phyloP scores from a whole-genome alignment of 306 rosid genomes.

The Lablab purpureus region DNA sequence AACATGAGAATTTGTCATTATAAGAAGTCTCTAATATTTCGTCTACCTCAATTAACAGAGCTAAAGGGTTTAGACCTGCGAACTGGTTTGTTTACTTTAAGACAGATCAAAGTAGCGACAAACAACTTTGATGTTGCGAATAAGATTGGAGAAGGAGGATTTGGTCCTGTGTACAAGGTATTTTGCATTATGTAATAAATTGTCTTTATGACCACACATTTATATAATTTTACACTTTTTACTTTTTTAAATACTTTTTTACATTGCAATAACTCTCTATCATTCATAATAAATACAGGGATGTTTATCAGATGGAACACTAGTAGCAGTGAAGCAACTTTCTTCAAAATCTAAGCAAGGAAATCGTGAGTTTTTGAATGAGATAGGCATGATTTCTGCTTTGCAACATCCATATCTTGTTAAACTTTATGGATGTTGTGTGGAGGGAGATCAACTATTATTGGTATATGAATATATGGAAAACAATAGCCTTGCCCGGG shows the following conservation, averaged over 20 bases:
- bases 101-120: conserved; percentile 69
- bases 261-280: not conserved
- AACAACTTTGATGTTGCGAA: conserved; percentile 59
- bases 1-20: not conserved
- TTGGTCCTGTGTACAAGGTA: conserved; percentile 77
- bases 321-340: conserved; percentile 66
- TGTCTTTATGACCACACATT: not conserved
- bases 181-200: not conserved
- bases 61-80: conserved; percentile 54
- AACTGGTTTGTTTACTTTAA: conserved; percentile 53
- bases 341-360: conserved; percentile 73
- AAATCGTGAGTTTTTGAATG: conserved; percentile 66
- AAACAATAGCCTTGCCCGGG: conserved; percentile 66
- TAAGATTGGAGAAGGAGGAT: conserved; percentile 85
- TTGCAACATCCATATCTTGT: conserved; percentile 67
- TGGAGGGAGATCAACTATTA: conserved; percentile 63
- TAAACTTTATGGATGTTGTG: conserved; percentile 69
- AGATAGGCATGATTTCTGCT: conserved; percentile 74
- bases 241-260: not conserved
- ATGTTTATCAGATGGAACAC: conserved; percentile 51
- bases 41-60: conserved; percentile 51
- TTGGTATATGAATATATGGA: conserved; percentile 66
- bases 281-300: conserved; percentile 55
- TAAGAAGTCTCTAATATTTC: conserved; percentile 16
- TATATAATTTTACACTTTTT: not conserved